Percentiles rank a stretch among this genome's conserved stretches.
These are phyloP conservation scores for Globisporangium nodosum DNA, from an alignment of 352 stramenopile genomes.

Conservation along the genomic window DNA sequence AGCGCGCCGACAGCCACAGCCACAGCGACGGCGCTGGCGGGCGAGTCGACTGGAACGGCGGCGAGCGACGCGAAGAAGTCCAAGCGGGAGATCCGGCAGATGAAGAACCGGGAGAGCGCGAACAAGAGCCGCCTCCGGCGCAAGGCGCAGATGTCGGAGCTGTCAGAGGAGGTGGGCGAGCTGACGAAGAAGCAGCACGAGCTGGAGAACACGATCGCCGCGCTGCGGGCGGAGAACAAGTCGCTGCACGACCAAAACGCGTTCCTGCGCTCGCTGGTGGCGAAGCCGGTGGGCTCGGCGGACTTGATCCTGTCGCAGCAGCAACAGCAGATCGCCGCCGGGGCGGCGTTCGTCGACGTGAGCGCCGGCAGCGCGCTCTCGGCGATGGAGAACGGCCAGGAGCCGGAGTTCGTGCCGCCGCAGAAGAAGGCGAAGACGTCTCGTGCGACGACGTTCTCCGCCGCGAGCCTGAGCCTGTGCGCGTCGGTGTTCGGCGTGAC, in stretches of 20 bases:
- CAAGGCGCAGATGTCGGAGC: slow-evolving; percentile 62
- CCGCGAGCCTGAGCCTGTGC: slow-evolving; percentile 56
- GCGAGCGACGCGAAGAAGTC: slow-evolving; percentile 38
- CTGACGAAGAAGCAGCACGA: slow-evolving; percentile 67
- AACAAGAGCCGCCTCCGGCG: slow-evolving; percentile 73
- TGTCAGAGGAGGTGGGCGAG: slow-evolving; percentile 52
- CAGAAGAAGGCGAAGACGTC: slow-evolving; percentile 33
- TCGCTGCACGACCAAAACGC: slow-evolving; percentile 72
- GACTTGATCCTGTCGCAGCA: slow-evolving; percentile 21
- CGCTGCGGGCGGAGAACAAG: slow-evolving; percentile 71
- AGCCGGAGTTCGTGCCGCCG: slow-evolving; percentile 16
- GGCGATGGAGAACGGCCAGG: slow-evolving; percentile 24
- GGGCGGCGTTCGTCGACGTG: slow-evolving; percentile 2
- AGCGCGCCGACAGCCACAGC: slow-evolving; percentile 11
- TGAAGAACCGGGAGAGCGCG: slow-evolving; percentile 85
- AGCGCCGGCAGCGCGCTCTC: slow-evolving; percentile 9
- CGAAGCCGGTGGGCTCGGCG: slow-evolving; percentile 10
- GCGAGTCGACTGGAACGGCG: not conserved
- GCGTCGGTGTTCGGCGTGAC: slow-evolving; percentile 79
- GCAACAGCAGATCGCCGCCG: slow-evolving; percentile 15
- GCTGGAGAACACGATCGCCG: slow-evolving; percentile 61
- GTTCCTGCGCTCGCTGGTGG: slow-evolving; percentile 71
- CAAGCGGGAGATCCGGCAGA: slow-evolving; percentile 79
- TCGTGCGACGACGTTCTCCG: slow-evolving; percentile 39
- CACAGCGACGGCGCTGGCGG: not conserved